A percentile compares a stretch with the other conserved stretches of the same genome.
Conservation (phyloP, 148 eudicot genomes). For the Fagopyrum homotropicum region DNA sequence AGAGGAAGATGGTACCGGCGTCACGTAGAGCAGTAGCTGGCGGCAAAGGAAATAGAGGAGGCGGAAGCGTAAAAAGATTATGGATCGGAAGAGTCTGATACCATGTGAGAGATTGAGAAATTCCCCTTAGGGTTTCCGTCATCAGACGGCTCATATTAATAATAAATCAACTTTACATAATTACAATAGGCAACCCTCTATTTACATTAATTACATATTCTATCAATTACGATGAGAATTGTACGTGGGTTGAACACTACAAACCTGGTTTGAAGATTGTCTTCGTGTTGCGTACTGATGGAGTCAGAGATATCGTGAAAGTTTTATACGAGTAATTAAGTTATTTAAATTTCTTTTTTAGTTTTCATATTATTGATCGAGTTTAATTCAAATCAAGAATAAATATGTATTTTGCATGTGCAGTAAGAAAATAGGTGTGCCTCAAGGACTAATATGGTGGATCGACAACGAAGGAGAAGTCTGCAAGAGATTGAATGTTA, state of each 20-base stretch:
- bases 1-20: too few species aligned
- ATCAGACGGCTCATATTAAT: too few species aligned
- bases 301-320: neutral
- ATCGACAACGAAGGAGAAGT: neutral
- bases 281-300: neutral
- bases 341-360: neutral
- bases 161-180: too few species aligned
- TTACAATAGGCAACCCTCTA: too few species aligned
- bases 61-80: too few species aligned
- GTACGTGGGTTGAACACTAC: neutral
- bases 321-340: neutral
- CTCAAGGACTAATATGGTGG: neutral
- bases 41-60: too few species aligned
- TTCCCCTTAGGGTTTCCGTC: too few species aligned
- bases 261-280: neutral
- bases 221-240: constrained; percentile 1
- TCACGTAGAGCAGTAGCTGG: too few species aligned
- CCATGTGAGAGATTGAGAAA: too few species aligned
- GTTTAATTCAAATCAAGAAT: too few species aligned
- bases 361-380: neutral
- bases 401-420: neutral
- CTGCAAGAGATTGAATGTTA: neutral
- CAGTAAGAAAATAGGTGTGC: neutral
- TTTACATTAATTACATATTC: too few species aligned
- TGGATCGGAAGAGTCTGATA: too few species aligned